These are phyloP conservation scores for Laetiporus sulphureus DNA, from an alignment of 1,284 basidiomycete species.

Conservation along the genomic window DNA sequence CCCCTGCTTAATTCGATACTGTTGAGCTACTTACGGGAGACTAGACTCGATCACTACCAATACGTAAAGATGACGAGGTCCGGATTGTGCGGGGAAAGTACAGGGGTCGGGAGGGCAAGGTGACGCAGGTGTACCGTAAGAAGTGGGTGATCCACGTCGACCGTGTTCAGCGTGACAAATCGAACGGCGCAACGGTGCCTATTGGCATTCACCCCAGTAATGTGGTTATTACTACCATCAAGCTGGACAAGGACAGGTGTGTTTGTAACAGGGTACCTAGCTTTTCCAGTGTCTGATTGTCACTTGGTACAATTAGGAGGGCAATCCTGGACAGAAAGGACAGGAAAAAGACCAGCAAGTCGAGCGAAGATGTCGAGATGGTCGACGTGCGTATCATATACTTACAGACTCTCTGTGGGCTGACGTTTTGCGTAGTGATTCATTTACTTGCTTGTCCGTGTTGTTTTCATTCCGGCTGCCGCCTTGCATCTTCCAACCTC, in stretches of 20 bases:
- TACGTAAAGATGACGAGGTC: constrained; percentile 99
- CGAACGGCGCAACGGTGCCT: constrained; percentile 90
- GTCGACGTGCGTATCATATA: constrained; percentile 51
- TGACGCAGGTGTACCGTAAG: constrained; percentile 98
- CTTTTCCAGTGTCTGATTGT: not conserved
- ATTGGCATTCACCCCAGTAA: constrained; percentile 98
- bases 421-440: too few species aligned
- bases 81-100: constrained; percentile 94
- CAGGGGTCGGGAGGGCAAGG: constrained; percentile 98
- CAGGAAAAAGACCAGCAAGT: constrained; percentile 50
- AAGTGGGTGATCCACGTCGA: constrained; percentile 99
- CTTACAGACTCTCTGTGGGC: constrained; percentile 4
- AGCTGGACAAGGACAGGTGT: constrained; percentile 83
- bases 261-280: constrained; percentile 14
- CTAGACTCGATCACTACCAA: constrained; percentile 86
- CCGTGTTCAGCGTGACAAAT: constrained; percentile 97
- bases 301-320: constrained; percentile 37
- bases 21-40: not conserved
- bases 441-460: constrained; percentile 15
- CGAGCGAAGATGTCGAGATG: constrained; percentile 64
- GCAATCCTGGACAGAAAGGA: constrained; percentile 81
- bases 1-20: not conserved
- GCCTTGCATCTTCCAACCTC: constrained; percentile 39
- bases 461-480: constrained; percentile 24
- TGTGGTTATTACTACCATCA: constrained; percentile 90